Base-by-base conservation (phyloP, 2,329 filamentous ascomycete genomes). In the Fusarium longipes region DNA sequence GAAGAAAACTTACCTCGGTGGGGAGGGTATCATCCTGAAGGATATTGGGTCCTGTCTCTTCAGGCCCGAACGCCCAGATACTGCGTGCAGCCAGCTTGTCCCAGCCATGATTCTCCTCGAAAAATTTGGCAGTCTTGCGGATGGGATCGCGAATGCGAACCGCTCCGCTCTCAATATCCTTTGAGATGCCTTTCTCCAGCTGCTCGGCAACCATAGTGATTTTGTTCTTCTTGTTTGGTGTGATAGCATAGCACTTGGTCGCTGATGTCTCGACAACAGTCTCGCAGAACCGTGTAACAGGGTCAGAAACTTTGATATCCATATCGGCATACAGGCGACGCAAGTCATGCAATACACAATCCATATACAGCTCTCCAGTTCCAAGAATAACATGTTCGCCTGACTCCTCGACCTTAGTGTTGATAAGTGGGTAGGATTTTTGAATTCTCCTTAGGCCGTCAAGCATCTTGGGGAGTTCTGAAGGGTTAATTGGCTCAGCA, bases 201-300 rank as follows among this genome's bases (percentile, higher is more conserved):
- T 96, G 95, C 78, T 99, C 96, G 5, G 96, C 96, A 57, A 98
- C 92, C 93, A 99, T 97, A 33, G 96, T 98, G 74, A 99, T 91
- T 79, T 97, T 97, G 83, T 99, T 99, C 83, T 97, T 97, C 82
- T 99, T 99, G 82, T 99, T 99, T 3, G 96, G 96, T 4, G 96
- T 98, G 71, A 97, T 89, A 22, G 96, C 95, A 77, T 97, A 99
- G 81, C 96, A 99, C 81, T 97, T 97, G 61, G 97, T 97, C 20
- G 94, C 94, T 18, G 93, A 97, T 70, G 96, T 97, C 78, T 99
- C 96, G 35, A 97, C 93, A 25, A 97, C 95, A 1, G 96, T 99
- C 81, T 99, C 96, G 80, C 93, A 97, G 84, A 99, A 99, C 45
- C 96, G 87, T 17, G 96, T 98, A 40, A 99, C 95, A 1, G 96